Evolutionary conservation across 306 rosid species (phyloP).

Genomic region (Acacia confusa): DNA sequence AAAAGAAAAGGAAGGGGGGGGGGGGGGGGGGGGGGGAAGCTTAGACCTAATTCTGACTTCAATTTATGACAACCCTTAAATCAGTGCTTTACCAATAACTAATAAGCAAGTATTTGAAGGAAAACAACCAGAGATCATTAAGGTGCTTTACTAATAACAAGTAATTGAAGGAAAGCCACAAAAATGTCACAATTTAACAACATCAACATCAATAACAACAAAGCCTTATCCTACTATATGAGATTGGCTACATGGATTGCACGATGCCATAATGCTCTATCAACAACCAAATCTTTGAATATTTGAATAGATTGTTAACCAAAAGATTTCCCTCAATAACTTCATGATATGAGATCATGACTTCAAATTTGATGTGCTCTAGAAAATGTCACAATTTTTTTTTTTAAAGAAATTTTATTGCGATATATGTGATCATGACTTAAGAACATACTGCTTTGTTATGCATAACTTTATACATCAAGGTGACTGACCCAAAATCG

Average conservation of each 20-base stretch:
- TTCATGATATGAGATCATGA: too few species aligned
- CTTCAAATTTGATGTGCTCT: too few species aligned
- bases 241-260: too few species aligned
- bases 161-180: constrained; percentile 2
- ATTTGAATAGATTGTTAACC: too few species aligned
- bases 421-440: background rate
- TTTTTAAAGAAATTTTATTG: background rate
- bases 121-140: constrained; percentile 1
- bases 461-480: background rate
- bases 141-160: background rate
- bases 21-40: too few species aligned
- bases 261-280: too few species aligned
- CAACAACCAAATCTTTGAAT: too few species aligned
- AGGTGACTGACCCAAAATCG: background rate
- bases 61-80: background rate
- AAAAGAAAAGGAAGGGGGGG: background rate
- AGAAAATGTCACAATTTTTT: background rate
- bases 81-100: background rate
- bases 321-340: too few species aligned
- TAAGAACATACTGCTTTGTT: background rate
- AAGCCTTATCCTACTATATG: too few species aligned
- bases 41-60: background rate
- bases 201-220: too few species aligned
- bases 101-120: constrained; percentile 1
- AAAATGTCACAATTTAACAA: background rate